phyloP scores from a whole-genome alignment of 441 rosid genomes.

The Cnidoscolus chayamansa region DNA sequence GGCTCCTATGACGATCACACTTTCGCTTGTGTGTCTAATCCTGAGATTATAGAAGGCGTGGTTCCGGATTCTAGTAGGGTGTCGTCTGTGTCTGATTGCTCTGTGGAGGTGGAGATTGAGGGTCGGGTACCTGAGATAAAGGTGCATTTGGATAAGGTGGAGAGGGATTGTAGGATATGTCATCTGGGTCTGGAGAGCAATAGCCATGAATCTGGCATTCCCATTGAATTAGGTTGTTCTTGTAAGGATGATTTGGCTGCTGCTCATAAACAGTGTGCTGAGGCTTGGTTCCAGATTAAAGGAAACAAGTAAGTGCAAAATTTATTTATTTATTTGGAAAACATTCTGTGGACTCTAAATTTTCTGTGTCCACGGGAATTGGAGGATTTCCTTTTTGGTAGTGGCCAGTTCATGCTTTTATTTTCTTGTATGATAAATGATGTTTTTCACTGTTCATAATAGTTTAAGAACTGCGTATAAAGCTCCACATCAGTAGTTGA shows the following conservation, averaged over 20 bases:
- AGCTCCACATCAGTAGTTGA: background rate
- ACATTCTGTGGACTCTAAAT: background rate
- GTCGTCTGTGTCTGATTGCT: slow-evolving; percentile 52
- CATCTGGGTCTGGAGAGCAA: slow-evolving; percentile 80
- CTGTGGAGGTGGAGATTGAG: slow-evolving; percentile 49
- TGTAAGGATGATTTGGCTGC: slow-evolving; percentile 89
- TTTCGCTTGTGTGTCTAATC: slow-evolving; percentile 43
- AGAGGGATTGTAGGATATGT: slow-evolving; percentile 88
- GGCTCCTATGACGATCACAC: slow-evolving; percentile 66
- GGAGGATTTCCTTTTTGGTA: slow-evolving; percentile 4
- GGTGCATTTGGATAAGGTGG: slow-evolving; percentile 45
- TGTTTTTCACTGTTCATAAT: background rate
- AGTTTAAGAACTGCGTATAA: background rate
- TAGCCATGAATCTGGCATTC: slow-evolving; percentile 62
- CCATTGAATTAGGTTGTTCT: slow-evolving; percentile 81
- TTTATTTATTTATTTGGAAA: background rate
- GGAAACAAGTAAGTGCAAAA: slow-evolving; percentile 70
- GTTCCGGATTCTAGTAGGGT: slow-evolving; percentile 50
- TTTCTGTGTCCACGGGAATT: slow-evolving; percentile 12
- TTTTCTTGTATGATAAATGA: background rate
- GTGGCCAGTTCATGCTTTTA: background rate
- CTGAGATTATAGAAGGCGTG: slow-evolving; percentile 28
- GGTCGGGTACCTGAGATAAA: slow-evolving; percentile 37
- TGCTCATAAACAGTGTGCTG: slow-evolving; percentile 93
- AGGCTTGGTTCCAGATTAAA: slow-evolving; percentile 93